Evolutionary conservation across 495 filamentous ascomycete species (phyloP), one percentile per base, ranked within the genome.

Genomic region (Xylaria cubensis): DNA sequence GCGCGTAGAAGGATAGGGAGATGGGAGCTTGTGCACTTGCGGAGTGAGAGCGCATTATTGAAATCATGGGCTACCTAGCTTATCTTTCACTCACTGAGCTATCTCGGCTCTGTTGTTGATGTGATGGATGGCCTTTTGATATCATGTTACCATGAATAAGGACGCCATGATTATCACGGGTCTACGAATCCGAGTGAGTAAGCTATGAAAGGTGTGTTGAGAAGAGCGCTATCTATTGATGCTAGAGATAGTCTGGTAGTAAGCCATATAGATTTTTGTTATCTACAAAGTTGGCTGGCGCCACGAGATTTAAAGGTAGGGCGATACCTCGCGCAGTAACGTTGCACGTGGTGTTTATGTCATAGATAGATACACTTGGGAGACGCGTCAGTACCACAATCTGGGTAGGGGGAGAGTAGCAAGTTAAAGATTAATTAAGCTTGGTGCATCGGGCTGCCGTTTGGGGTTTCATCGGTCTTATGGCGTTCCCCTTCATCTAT

Each of bases 261-360:
- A 5, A 12, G 39, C 41, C 10, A 12, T 48, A 44, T 15, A 41
- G 63, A 9, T 34, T 9, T 9, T n/a, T 0, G 19, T 6, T 59
- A 44, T 34, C 32, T 29, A 34, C n/a, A 44, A 36, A 58, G 21
- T 24, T 55, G n/a, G 32, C 15, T 36, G 9, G 58, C 58, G n/a
- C 6, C 10, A 19, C 39, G 12, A 13, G 12, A 41, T 15, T 34
- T 17, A 19, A 21, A 61, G 34, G 32, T 19, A 61, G 39, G 17
- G 19, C 42, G 41, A 50, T 65, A 65, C 24, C 26, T 32, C 7
- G 12, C 12, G 26, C 21, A 10, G 51, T 69, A 69, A 69, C 67
- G 67, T 69, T 69, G 67, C 67, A 59, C 51, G 67, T 61, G 53
- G 67, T 48, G 36, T 69, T 48, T 13, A 42, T 29, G 10, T 55